A percentile compares a stretch with the other conserved stretches of the same genome.
Evolutionary conservation across 2,329 filamentous ascomycete species (phyloP).

Genomic region (Lachnellula hyalina): DNA sequence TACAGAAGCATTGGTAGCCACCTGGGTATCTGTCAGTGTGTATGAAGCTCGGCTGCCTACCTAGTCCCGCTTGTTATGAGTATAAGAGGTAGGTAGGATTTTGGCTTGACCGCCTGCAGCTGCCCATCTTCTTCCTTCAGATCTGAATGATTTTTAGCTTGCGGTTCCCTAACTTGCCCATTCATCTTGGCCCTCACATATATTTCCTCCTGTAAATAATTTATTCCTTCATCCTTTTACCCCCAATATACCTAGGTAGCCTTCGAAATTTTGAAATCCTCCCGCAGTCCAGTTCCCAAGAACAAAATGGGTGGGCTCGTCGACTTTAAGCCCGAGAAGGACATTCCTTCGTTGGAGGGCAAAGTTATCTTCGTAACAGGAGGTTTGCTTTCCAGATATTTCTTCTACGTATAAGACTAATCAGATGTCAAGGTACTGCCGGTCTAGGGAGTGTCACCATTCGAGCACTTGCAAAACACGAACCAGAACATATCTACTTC

Average conservation of each 20-base stretch:
- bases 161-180: too few species aligned
- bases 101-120: too few species aligned
- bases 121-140: too few species aligned
- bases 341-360: constrained; percentile 11
- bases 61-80: too few species aligned
- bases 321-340: constrained; percentile 13
- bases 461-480: constrained; percentile 36
- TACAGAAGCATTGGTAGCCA: too few species aligned
- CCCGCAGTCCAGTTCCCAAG: neutral
- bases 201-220: too few species aligned
- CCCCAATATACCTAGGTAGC: neutral
- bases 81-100: too few species aligned
- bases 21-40: too few species aligned
- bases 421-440: constrained; percentile 20
- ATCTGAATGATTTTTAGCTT: too few species aligned
- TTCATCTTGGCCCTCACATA: too few species aligned
- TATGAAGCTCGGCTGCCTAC: too few species aligned
- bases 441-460: constrained; percentile 43
- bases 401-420: neutral
- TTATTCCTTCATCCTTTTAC: too few species aligned
- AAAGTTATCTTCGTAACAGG: constrained; percentile 20
- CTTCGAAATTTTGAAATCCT: neutral
- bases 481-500: constrained; percentile 35
- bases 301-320: neutral
- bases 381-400: constrained; percentile 7